These are phyloP conservation scores for Hypoxylon sp. DNA, from an alignment of 2,329 filamentous ascomycete genomes.

Conservation along the genomic window DNA sequence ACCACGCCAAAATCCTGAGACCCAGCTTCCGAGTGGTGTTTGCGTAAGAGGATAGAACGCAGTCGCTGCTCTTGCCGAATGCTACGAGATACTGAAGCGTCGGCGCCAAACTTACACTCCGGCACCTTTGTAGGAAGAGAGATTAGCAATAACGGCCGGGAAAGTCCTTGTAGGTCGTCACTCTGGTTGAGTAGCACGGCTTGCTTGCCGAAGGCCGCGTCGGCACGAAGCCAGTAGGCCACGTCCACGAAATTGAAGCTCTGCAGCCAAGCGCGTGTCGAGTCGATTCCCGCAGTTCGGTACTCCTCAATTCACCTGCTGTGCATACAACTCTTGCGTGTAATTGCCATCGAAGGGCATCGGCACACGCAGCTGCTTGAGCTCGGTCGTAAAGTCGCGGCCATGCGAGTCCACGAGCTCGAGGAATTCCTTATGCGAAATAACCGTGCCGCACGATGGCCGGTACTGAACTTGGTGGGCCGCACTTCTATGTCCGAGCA, in stretches of 20 bases:
- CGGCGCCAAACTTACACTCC: slow-evolving; percentile 74
- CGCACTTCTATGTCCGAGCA: slow-evolving; percentile 69
- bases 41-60: slow-evolving; percentile 75
- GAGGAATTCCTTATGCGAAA: slow-evolving; percentile 74
- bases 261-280: slow-evolving; percentile 71
- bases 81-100: slow-evolving; percentile 73
- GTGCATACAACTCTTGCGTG: slow-evolving; percentile 74
- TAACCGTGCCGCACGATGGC: slow-evolving; percentile 74
- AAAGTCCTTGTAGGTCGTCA: slow-evolving; percentile 67
- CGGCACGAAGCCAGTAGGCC: slow-evolving; percentile 74
- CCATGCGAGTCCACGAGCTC: slow-evolving; percentile 68
- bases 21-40: slow-evolving; percentile 70
- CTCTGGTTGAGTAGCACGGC: slow-evolving; percentile 75
- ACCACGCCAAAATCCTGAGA: slow-evolving; percentile 76
- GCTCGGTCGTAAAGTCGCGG: slow-evolving; percentile 74
- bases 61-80: slow-evolving; percentile 62
- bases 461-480: slow-evolving; percentile 69
- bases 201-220: slow-evolving; percentile 71
- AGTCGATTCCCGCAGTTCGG: slow-evolving; percentile 64
- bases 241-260: slow-evolving; percentile 75
- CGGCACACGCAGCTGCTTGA: slow-evolving; percentile 76
- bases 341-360: slow-evolving; percentile 77
- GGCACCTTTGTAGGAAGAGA: slow-evolving; percentile 66
- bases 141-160: slow-evolving; percentile 66
- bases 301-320: slow-evolving; percentile 75